Evolutionary conservation across 2,329 filamentous ascomycete species (phyloP).

Genomic region (Xylariaceae sp.): DNA sequence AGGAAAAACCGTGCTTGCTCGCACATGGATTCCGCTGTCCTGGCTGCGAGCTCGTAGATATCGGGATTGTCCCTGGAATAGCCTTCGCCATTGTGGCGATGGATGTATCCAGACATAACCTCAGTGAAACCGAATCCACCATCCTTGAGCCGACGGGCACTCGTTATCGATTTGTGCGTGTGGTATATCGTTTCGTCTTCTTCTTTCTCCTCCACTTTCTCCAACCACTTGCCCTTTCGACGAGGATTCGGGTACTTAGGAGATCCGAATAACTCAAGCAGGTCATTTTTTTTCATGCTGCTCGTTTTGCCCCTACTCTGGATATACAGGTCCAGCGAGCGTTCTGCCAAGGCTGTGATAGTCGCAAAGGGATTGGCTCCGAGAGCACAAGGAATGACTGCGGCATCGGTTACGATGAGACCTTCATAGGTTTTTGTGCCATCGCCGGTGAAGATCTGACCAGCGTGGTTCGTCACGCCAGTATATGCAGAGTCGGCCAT

Average conservation of each 20-base stretch:
- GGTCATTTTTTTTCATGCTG: conserved; percentile 43
- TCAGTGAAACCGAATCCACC: conserved; percentile 60
- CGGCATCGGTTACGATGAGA: conserved; percentile 60
- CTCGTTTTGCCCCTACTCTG: conserved; percentile 42
- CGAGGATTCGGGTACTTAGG: conserved; percentile 39
- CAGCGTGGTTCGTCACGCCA: conserved; percentile 61
- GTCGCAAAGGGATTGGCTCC: conserved; percentile 68
- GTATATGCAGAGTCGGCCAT: conserved; percentile 58
- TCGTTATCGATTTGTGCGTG: conserved; percentile 38
- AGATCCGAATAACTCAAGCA: conserved; percentile 54
- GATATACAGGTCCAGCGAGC: conserved; percentile 54
- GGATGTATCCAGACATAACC: conserved; percentile 62
- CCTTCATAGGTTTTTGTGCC: conserved; percentile 52
- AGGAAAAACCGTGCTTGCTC: conserved; percentile 59
- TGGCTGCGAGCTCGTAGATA: conserved; percentile 53
- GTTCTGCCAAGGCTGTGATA: conserved; percentile 66
- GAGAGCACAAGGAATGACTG: conserved; percentile 60
- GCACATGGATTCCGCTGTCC: conserved; percentile 51
- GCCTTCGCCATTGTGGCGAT: conserved; percentile 37
- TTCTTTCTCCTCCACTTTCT: conserved; percentile 26
- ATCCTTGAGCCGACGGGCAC: conserved; percentile 43
- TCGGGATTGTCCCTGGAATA: conserved; percentile 44
- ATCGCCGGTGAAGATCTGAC: conserved; percentile 56
- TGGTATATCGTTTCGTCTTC: conserved; percentile 37
- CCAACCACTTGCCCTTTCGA: conserved; percentile 15